Evolutionary conservation across 2,329 filamentous ascomycete genomes (phyloP).

Genomic region (Fusarium austroafricanum): DNA sequence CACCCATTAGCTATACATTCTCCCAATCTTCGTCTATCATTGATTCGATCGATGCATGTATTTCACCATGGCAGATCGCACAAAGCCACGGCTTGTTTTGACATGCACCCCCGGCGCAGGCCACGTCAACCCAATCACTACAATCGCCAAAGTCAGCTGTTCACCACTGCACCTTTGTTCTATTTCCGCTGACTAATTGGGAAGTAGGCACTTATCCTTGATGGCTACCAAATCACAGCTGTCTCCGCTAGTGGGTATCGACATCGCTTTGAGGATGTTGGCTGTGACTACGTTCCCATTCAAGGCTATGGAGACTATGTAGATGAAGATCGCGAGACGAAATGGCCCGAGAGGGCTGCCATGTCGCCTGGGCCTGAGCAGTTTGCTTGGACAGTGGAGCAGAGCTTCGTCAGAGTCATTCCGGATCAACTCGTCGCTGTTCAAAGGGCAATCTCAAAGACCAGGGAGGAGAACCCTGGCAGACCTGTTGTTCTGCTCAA

Average conservation of each 20-base stretch:
- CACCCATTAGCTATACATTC: no score
- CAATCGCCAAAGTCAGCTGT: slow-evolving; percentile 1
- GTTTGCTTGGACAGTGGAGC: not conserved
- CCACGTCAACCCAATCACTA: slow-evolving; percentile 9
- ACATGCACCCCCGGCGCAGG: slow-evolving; percentile 2
- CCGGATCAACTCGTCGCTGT: slow-evolving; percentile 1
- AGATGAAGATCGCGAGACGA: slow-evolving; percentile 3
- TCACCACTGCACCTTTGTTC: no score
- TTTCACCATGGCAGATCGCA: not conserved
- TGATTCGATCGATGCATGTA: no score
- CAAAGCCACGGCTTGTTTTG: not conserved
- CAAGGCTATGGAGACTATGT: slow-evolving; percentile 13
- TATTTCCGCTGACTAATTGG: not conserved
- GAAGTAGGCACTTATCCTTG: not conserved
- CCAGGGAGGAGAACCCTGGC: not conserved
- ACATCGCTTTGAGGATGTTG: not conserved
- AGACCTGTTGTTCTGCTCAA: not conserved
- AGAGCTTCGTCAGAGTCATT: slow-evolving; percentile 11
- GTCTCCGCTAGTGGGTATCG: slow-evolving; percentile 6
- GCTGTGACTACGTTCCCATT: slow-evolving; percentile 1
- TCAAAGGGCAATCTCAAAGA: not conserved
- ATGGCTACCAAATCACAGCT: slow-evolving; percentile 4
- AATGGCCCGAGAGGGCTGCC: not conserved
- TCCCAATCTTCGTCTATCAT: no score
- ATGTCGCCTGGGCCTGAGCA: slow-evolving; percentile 2